Conservation (phyloP, 331 rosid species). For the Pyrus hybrid region DNA sequence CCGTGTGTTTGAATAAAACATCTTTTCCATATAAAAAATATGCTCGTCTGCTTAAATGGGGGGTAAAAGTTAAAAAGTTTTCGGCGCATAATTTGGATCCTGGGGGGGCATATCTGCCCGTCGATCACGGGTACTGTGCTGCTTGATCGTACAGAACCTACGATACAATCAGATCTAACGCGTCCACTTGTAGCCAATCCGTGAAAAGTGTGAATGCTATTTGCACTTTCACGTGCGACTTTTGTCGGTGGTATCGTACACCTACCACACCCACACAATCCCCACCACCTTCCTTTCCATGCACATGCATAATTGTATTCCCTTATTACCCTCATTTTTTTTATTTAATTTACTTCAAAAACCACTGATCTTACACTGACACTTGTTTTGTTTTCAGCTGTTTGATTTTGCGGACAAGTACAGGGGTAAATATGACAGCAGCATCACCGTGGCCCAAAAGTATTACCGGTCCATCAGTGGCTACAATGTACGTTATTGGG, state of each 20-base stretch:
- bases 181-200: conserved; percentile 17
- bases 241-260: conserved; percentile 45
- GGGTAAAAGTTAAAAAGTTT: not conserved
- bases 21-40: too few species aligned
- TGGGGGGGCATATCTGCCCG: conserved; percentile 4
- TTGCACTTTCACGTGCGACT: conserved; percentile 35
- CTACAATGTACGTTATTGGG: conserved; percentile 30
- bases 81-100: conserved; percentile 16
- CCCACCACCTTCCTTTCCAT: not conserved
- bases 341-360: not conserved
- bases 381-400: conserved; percentile 14
- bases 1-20: too few species aligned
- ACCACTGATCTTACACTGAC: not conserved
- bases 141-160: conserved; percentile 17
- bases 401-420: conserved; percentile 83
- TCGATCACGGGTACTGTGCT: not conserved
- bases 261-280: not conserved
- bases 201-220: conserved; percentile 10
- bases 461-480: conserved; percentile 79
- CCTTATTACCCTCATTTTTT: not conserved
- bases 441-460: conserved; percentile 71
- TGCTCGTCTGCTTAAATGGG: not conserved
- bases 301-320: not conserved
- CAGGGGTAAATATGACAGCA: conserved; percentile 92
- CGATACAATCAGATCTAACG: conserved; percentile 16